Evolutionary conservation across 2,329 filamentous ascomycete genomes (phyloP).

Genomic region (Colletotrichum somersetense): DNA sequence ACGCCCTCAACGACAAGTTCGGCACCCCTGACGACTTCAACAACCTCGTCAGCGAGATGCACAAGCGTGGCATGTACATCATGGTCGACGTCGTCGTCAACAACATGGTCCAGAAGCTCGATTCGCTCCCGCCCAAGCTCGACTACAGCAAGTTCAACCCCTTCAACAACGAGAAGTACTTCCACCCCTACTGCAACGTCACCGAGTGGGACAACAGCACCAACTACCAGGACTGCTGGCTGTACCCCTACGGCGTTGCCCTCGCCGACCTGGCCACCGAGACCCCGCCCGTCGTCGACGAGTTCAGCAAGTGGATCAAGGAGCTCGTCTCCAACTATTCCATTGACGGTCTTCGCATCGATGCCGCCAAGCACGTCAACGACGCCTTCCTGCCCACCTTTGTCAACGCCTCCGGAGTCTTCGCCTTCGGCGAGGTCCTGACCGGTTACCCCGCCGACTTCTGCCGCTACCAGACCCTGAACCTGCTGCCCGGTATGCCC

Average conservation of each 20-base stretch:
- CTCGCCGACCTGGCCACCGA: slow-evolving; percentile 74
- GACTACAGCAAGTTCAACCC: slow-evolving; percentile 44
- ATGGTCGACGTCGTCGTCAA: slow-evolving; percentile 70
- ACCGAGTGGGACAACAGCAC: slow-evolving; percentile 65
- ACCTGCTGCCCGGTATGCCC: slow-evolving; percentile 68
- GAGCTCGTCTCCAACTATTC: slow-evolving; percentile 70
- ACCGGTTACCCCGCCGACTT: slow-evolving; percentile 65
- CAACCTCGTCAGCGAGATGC: slow-evolving; percentile 60
- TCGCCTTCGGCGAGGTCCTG: slow-evolving; percentile 72
- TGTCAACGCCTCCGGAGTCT: slow-evolving; percentile 66
- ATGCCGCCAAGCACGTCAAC: slow-evolving; percentile 74
- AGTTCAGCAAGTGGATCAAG: slow-evolving; percentile 70
- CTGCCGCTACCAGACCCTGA: slow-evolving; percentile 67
- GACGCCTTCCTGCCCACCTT: slow-evolving; percentile 70
- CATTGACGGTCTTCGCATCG: slow-evolving; percentile 72
- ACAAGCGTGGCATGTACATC: slow-evolving; percentile 66
- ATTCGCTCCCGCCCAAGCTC: slow-evolving; percentile 61
- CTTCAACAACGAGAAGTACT: slow-evolving; percentile 68
- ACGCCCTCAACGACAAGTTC: slow-evolving; percentile 61
- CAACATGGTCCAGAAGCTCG: slow-evolving; percentile 56
- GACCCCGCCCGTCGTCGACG: slow-evolving; percentile 58
- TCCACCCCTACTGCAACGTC: slow-evolving; percentile 70
- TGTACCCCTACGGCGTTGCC: slow-evolving; percentile 65
- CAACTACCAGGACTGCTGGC: slow-evolving; percentile 69
- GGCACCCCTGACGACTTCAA: slow-evolving; percentile 63